Conservation (phyloP, 2,329 filamentous ascomycete genomes). For the Tolypocladium endophyticum region DNA sequence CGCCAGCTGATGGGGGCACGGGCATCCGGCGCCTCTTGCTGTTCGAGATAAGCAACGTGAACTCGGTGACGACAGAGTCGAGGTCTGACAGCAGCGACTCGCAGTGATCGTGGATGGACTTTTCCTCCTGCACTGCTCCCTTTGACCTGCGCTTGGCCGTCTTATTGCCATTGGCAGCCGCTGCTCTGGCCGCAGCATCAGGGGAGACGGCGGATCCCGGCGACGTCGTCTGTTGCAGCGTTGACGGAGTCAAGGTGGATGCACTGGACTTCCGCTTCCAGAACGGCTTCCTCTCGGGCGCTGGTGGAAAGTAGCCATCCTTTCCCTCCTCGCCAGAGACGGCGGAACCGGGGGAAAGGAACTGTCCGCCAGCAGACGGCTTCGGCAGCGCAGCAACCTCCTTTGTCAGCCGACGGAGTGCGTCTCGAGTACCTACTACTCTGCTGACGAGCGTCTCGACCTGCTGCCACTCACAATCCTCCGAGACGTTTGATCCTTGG, state of each 20-base stretch:
- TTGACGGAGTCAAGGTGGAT: conserved; percentile 28
- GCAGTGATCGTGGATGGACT: conserved; percentile 70
- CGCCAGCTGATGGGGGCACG: conserved; percentile 36
- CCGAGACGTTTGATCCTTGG: conserved; percentile 33
- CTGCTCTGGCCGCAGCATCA: conserved; percentile 18
- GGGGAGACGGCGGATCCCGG: conserved; percentile 32
- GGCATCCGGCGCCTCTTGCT: conserved; percentile 67
- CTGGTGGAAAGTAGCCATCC: conserved; percentile 43
- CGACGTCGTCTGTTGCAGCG: conserved; percentile 25
- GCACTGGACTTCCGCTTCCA: conserved; percentile 82
- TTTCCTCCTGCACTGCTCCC: conserved; percentile 39
- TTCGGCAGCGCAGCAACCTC: conserved; percentile 55
- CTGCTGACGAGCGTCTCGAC: conserved; percentile 79
- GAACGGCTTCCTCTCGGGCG: conserved; percentile 60
- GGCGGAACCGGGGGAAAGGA: conserved; percentile 33
- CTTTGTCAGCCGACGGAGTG: conserved; percentile 73
- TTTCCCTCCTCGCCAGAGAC: conserved; percentile 10
- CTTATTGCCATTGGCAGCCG: conserved; percentile 19
- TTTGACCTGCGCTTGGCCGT: conserved; percentile 25
- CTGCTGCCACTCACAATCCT: conserved; percentile 77
- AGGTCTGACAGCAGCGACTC: conserved; percentile 75
- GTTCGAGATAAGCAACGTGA: conserved; percentile 63
- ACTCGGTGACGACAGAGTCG: conserved; percentile 73
- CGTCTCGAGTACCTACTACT: conserved; percentile 79
- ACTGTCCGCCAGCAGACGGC: conserved; percentile 14